Conservation (phyloP, 108 stramenopile genomes). For the Stephanodiscus minutulus region DNA sequence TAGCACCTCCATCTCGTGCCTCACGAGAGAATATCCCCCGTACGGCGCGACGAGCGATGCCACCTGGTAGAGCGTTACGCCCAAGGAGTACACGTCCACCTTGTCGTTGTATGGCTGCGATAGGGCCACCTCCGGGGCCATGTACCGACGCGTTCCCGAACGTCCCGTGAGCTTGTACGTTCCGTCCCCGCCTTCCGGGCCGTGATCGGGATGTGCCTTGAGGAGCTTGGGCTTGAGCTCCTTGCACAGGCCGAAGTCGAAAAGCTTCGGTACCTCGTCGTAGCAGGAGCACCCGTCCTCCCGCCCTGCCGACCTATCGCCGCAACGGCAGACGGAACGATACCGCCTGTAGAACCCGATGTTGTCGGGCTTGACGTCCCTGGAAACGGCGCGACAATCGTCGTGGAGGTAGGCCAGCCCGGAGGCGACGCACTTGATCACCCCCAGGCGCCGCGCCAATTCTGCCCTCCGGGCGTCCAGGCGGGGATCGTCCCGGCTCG, state of each 20-base stretch:
- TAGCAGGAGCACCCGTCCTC: slow-evolving; percentile 8
- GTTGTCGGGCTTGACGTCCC: slow-evolving; percentile 73
- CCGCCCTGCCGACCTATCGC: neutral
- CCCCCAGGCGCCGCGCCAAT: slow-evolving; percentile 17
- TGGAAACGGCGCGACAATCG: slow-evolving; percentile 40
- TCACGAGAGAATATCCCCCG: slow-evolving; percentile 17
- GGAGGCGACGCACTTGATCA: slow-evolving; percentile 23
- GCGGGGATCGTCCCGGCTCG: neutral
- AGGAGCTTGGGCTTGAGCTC: slow-evolving; percentile 41
- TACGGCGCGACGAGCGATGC: slow-evolving; percentile 53
- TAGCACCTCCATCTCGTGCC: slow-evolving; percentile 29
- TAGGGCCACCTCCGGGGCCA: slow-evolving; percentile 69
- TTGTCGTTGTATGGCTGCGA: slow-evolving; percentile 42
- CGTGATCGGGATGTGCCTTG: slow-evolving; percentile 1
- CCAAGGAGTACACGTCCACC: slow-evolving; percentile 68
- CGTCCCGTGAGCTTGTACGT: slow-evolving; percentile 66
- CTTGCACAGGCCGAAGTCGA: slow-evolving; percentile 78
- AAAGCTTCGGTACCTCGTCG: slow-evolving; percentile 43
- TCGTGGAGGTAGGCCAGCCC: slow-evolving; percentile 31
- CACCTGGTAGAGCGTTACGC: slow-evolving; percentile 77
- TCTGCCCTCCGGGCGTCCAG: slow-evolving; percentile 6
- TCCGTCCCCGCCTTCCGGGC: slow-evolving; percentile 24
- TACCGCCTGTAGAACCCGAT: slow-evolving; percentile 56
- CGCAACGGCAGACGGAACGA: slow-evolving; percentile 9
- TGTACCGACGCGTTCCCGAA: slow-evolving; percentile 67